These are phyloP conservation scores for Coffea eugenioides DNA, from an alignment of 257 asterid genomes.

Conservation along the genomic window DNA sequence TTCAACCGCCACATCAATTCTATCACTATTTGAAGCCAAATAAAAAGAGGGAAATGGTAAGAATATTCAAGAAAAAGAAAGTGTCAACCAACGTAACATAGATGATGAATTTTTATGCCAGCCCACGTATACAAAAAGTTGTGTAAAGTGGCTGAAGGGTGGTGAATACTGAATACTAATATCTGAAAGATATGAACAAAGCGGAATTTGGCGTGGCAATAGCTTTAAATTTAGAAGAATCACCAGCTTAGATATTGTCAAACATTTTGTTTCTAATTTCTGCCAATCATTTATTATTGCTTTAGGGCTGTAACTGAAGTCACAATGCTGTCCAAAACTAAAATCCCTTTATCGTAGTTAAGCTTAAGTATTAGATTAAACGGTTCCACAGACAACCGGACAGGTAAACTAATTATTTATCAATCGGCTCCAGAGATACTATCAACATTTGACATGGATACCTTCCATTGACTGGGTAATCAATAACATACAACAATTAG, in stretches of 20 bases:
- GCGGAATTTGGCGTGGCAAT: neutral
- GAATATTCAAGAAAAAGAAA: too few relatives aligned
- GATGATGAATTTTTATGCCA: neutral
- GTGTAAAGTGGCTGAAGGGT: neutral
- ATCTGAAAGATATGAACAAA: neutral
- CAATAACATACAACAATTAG: neutral
- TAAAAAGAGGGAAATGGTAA: neutral
- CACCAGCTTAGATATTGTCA: neutral
- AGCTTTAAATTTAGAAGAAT: neutral
- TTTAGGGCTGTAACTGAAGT: neutral
- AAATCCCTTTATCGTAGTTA: neutral
- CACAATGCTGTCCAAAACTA: neutral
- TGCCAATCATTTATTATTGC: neutral
- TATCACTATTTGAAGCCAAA: too few relatives aligned
- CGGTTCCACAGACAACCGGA: neutral
- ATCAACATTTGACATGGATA: neutral
- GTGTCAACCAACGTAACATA: too few relatives aligned
- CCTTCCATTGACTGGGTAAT: neutral
- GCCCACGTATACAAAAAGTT: too few relatives aligned
- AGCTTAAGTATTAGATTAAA: neutral
- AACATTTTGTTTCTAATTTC: too few relatives aligned
- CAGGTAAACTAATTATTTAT: neutral
- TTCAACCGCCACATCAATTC: too few relatives aligned
- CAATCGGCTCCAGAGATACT: neutral
- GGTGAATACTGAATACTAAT: neutral